Percentiles rank a stretch among this genome's conserved stretches.
Evolutionary conservation across 345 rosid genomes (phyloP).

Genomic region (Eutrema heterophyllum): DNA sequence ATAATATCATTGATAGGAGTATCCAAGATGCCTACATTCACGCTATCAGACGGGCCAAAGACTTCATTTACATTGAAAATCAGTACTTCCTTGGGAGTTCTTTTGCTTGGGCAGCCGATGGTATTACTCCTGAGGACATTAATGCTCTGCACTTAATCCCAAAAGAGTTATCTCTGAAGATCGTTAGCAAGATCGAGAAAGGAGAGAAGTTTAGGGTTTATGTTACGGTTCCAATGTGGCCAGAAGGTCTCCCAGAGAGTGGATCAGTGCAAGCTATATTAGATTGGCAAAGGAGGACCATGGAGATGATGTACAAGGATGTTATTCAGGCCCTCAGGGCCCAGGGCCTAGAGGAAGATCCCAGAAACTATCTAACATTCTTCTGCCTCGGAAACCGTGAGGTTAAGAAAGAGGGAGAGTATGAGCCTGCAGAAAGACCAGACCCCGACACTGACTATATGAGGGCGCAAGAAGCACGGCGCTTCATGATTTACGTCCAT

Average conservation of each 20-base stretch:
- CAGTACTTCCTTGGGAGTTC: slow-evolving; percentile 98
- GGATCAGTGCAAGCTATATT: slow-evolving; percentile 94
- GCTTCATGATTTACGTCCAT: slow-evolving; percentile 98
- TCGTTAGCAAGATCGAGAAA: slow-evolving; percentile 84
- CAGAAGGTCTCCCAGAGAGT: slow-evolving; percentile 96
- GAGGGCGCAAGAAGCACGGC: slow-evolving; percentile 71
- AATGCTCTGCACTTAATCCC: slow-evolving; percentile 90
- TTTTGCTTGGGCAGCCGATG: slow-evolving; percentile 76
- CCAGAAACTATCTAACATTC: slow-evolving; percentile 87
- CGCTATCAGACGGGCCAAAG: slow-evolving; percentile 94
- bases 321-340: slow-evolving; percentile 65
- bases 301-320: slow-evolving; percentile 98
- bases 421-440: slow-evolving; percentile 79
- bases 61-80: slow-evolving; percentile 87
- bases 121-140: slow-evolving; percentile 81
- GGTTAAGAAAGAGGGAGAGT: slow-evolving; percentile 83
- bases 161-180: slow-evolving; percentile 88
- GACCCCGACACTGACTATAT: slow-evolving; percentile 43
- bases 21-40: slow-evolving; percentile 95
- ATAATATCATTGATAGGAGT: slow-evolving; percentile 93
- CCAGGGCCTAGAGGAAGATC: slow-evolving; percentile 70
- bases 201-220: slow-evolving; percentile 90
- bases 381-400: slow-evolving; percentile 97
- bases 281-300: slow-evolving; percentile 95
- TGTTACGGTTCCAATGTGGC: slow-evolving; percentile 98